A percentile compares a stretch with the other conserved stretches of the same genome.
Conservation (phyloP, 768 basidiomycete species). For the Dioszegia crocea region DNA sequence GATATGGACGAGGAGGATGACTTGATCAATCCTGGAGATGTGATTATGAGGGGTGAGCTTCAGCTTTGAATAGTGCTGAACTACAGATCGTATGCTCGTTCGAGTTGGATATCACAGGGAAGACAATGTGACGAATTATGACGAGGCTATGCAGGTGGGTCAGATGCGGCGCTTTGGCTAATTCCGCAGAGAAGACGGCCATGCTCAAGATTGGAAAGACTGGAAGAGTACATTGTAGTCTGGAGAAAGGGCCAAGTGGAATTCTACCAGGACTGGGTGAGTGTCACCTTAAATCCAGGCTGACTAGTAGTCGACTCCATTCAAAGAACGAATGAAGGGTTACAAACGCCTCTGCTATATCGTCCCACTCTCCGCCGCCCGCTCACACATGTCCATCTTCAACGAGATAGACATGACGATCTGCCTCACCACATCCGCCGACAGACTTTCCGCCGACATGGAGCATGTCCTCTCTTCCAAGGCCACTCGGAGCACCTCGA, state of each 20-base stretch:
- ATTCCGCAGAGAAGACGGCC: constrained; percentile 59
- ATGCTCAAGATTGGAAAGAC: constrained; percentile 55
- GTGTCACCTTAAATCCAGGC: constrained; percentile 39
- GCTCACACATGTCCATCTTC: constrained; percentile 74
- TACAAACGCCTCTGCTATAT: constrained; percentile 75
- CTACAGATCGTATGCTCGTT: constrained; percentile 81
- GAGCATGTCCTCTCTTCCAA: constrained; percentile 15
- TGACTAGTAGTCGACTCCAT: constrained; percentile 53
- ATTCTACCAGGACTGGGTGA: constrained; percentile 77
- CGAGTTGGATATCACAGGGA: constrained; percentile 63
- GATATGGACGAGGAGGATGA: constrained; percentile 23
- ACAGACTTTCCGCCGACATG: constrained; percentile 23
- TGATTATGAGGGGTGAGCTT: constrained; percentile 67
- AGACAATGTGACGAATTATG: constrained; percentile 25
- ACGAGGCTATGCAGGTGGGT: constrained; percentile 31
- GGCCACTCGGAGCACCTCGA: constrained; percentile 35
- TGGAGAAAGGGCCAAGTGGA: constrained; percentile 76
- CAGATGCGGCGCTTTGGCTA: background rate
- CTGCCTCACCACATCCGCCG: constrained; percentile 52
- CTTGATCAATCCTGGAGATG: constrained; percentile 52
- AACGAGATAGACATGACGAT: constrained; percentile 83
- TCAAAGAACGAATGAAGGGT: constrained; percentile 64
- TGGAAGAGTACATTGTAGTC: constrained; percentile 78
- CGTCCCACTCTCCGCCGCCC: constrained; percentile 63
- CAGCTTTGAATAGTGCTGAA: background rate